Evolutionary conservation across 208 protist genomes (phyloP), one percentile per base, ranked within the genome.

Genomic region (Phytomonas serpens): DNA sequence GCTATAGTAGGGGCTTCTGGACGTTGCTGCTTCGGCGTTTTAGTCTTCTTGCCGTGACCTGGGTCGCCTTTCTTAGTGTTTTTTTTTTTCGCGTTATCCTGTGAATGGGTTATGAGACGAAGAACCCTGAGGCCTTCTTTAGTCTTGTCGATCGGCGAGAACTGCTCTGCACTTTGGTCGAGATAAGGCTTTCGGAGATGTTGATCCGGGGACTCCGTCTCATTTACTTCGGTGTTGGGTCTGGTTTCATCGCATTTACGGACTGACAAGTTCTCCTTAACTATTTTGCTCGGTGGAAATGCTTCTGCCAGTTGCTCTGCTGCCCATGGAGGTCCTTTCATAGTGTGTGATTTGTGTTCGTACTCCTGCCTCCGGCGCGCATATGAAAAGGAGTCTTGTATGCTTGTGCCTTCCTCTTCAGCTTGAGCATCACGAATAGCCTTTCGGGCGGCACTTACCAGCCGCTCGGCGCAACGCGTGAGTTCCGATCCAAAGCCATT

Each of bases 401-500:
- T 3, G 40, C 2, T 19, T 51, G 40, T 27, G 4, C 38, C 69
- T 11, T 79, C 74, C 38, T 90, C 86, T 42, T 75, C 73, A 13
- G 75, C 74, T 67, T 83, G 74, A 23, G 80, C 83, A 71, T 93
- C 85, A 29, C 88, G 80, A 51, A 86, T 65, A 27, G 76, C 69
- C 36, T 76, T 74, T 33, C 79, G 61, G 6, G 83, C 81, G 42
- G 68, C 27, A n/a, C 69, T 76, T 23, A 88, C 75, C 38, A 93
- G 51, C 67, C 76, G 38, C 4, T 74, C 64, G 27, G 83, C 84
- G 61, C 75, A 71, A 23, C 37, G 47, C 31, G 75, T 77, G 57
- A 90, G 66, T 19, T 72, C 67, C 62, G 76, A 81, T 16, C 79
- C 81, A 6, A 68, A 71, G 0, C 85, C 85, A 77, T 93, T 93